Evolutionary conservation across 129 eudicot genomes (phyloP).

Genomic region (Ambrosia artemisiifolia): DNA sequence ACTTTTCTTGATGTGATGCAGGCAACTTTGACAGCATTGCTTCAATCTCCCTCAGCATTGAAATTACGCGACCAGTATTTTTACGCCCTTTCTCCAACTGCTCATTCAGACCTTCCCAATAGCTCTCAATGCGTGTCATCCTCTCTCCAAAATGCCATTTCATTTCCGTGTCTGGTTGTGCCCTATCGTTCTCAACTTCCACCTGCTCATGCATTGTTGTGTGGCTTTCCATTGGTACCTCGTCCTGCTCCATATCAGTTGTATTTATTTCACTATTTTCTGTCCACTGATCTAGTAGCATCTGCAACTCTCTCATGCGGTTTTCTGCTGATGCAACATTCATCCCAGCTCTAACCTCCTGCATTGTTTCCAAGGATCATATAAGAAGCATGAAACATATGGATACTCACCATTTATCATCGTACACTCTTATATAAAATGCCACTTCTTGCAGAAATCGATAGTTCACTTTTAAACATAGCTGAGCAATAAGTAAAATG

Average conservation of each 20-base stretch:
- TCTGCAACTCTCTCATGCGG: background rate
- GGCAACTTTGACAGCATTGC: background rate
- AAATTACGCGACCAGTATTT: background rate
- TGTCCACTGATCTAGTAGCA: background rate
- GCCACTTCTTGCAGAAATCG: background rate
- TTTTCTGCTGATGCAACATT: background rate
- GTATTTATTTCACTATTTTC: background rate
- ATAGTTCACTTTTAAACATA: no score
- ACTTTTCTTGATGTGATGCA: background rate
- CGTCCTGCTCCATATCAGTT: background rate
- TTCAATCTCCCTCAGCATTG: background rate
- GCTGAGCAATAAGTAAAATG: background rate
- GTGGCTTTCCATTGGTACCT: no score
- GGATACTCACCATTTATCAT: background rate
- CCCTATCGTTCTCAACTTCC: background rate
- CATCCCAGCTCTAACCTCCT: background rate
- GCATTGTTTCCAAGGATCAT: background rate
- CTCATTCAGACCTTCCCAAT: background rate
- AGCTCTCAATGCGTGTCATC: background rate
- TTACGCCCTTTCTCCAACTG: background rate
- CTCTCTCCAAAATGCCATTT: background rate
- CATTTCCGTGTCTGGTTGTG: background rate
- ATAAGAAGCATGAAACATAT: background rate
- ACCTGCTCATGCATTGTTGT: background rate
- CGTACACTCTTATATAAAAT: no score